Evolutionary conservation across 345 rosid species (phyloP).

Genomic region (Mangifera indica): DNA sequence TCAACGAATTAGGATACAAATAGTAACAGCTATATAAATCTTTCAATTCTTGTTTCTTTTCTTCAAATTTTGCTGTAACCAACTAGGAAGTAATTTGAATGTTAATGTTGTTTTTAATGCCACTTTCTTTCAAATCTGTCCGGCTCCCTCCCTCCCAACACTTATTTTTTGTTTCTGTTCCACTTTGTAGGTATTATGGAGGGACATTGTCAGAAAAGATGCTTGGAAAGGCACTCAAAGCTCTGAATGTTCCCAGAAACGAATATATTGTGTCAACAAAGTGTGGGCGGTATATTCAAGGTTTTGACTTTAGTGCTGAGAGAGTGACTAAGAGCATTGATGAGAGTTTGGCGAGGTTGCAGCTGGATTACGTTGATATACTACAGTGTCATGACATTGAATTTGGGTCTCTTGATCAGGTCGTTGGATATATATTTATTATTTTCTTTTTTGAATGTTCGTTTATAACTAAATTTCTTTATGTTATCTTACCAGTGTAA

Average conservation of each 20-base stretch:
- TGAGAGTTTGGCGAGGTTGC: slow-evolving; percentile 82
- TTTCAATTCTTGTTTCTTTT: background rate
- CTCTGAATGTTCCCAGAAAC: slow-evolving; percentile 65
- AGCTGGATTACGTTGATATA: slow-evolving; percentile 87
- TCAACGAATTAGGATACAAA: background rate
- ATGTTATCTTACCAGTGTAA: background rate
- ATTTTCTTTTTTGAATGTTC: background rate
- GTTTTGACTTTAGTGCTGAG: slow-evolving; percentile 92
- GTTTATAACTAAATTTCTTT: slow-evolving; percentile 3
- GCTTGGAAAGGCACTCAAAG: slow-evolving; percentile 85
- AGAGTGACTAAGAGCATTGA: slow-evolving; percentile 79
- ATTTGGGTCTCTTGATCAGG: slow-evolving; percentile 89
- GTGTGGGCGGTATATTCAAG: slow-evolving; percentile 79
- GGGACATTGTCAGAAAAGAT: slow-evolving; percentile 85
- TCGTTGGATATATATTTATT: slow-evolving; percentile 18
- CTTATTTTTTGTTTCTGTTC: background rate
- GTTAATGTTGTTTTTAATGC: background rate
- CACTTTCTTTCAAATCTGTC: background rate
- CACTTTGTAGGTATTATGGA: slow-evolving; percentile 65
- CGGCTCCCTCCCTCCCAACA: background rate
- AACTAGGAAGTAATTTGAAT: background rate
- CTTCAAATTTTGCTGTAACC: background rate
- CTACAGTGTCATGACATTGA: slow-evolving; percentile 93
- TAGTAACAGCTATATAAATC: background rate
- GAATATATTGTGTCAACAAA: slow-evolving; percentile 83